Evolutionary conservation across 768 basidiomycete genomes (phyloP).

Genomic region (Auriscalpium orientale): DNA sequence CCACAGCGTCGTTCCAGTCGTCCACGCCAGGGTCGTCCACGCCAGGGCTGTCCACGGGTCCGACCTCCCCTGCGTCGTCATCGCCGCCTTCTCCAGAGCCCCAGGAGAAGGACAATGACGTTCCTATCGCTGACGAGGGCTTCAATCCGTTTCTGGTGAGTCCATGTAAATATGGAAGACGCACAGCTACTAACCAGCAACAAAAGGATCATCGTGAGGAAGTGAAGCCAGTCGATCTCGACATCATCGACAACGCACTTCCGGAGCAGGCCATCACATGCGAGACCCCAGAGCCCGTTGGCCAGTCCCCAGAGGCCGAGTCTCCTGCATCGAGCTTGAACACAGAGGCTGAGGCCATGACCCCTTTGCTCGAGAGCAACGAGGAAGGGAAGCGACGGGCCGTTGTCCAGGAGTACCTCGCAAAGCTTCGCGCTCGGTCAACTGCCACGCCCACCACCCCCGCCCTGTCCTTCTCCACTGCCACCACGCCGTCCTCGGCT

Average conservation of each 20-base stretch:
- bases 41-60: neutral
- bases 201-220: neutral
- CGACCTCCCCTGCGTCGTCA: neutral
- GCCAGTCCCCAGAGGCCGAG: neutral
- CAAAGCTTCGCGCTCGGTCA: neutral
- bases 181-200: neutral
- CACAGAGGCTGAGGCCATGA: neutral
- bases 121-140: neutral
- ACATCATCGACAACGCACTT: neutral
- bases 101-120: neutral
- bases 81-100: neutral
- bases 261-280: too few relatives aligned
- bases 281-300: neutral
- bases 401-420: neutral
- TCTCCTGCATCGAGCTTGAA: neutral
- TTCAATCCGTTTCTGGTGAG: neutral
- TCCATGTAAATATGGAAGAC: neutral
- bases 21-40: neutral
- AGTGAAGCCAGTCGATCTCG: neutral
- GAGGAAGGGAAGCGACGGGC: neutral
- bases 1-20: neutral
- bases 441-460: neutral
- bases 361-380: neutral
- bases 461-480: neutral
- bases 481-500: neutral